phyloP scores from a whole-genome alignment of 1,139 yeast species.

The Kazachstania sp. region DNA sequence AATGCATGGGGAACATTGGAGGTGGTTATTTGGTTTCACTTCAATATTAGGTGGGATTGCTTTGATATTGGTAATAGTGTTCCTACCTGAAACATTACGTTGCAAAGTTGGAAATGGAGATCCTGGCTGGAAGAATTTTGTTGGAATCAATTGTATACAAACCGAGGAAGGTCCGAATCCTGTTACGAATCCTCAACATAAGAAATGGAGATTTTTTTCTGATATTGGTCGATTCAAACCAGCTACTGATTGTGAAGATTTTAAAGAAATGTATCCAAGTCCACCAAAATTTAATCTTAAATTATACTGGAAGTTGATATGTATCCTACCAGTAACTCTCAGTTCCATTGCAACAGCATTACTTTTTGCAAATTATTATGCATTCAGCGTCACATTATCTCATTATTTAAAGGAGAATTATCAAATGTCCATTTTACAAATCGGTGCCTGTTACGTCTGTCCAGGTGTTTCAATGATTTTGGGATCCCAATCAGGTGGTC shows the following conservation, averaged over 20 bases:
- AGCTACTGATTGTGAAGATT: constrained; percentile 16
- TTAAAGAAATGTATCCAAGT: constrained; percentile 32
- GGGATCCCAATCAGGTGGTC: constrained; percentile 48
- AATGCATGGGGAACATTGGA: constrained; percentile 39
- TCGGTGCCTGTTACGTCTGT: constrained; percentile 44
- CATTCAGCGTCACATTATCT: constrained; percentile 44
- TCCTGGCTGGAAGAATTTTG: constrained; percentile 20
- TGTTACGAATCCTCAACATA: not conserved
- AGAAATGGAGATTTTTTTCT: constrained; percentile 13
- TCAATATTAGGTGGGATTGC: constrained; percentile 39
- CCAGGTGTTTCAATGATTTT: constrained; percentile 45
- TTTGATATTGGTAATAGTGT: constrained; percentile 35
- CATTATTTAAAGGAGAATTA: constrained; percentile 36
- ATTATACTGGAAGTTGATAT: constrained; percentile 34
- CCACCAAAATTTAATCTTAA: constrained; percentile 44
- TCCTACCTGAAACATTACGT: constrained; percentile 49
- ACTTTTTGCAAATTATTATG: constrained; percentile 49
- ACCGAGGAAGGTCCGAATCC: not conserved
- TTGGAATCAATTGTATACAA: constrained; percentile 7
- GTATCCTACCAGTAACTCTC: constrained; percentile 39
- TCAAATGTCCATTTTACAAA: constrained; percentile 32
- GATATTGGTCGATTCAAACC: constrained; percentile 27
- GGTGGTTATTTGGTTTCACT: constrained; percentile 51
- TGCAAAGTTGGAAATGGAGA: constrained; percentile 49
- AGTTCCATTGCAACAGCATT: constrained; percentile 45